phyloP scores from a whole-genome alignment of 2,329 filamentous ascomycete species.

The Biscogniauxia marginata region DNA sequence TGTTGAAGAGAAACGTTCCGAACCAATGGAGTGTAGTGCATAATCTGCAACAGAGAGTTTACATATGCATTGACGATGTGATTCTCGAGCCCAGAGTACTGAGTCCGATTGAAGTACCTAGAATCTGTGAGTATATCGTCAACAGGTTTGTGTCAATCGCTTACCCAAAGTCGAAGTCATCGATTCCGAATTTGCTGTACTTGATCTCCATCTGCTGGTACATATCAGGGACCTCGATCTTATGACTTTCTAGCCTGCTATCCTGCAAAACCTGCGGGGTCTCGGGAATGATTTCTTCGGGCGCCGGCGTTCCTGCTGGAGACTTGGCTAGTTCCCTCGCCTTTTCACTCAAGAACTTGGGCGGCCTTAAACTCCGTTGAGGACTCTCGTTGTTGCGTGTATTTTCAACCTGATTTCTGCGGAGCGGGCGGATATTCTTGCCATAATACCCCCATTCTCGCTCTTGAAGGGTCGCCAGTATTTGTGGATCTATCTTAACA shows the following conservation, averaged over 20 bases:
- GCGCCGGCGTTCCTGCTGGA: slow-evolving; percentile 38
- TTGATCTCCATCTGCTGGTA: slow-evolving; percentile 97
- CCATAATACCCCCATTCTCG: slow-evolving; percentile 77
- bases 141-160: slow-evolving; percentile 27
- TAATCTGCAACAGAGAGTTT: slow-evolving; percentile 85
- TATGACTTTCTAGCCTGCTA: slow-evolving; percentile 68
- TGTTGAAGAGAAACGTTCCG: slow-evolving; percentile 88
- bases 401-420: slow-evolving; percentile 81
- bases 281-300: slow-evolving; percentile 51
- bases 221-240: slow-evolving; percentile 80
- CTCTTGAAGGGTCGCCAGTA: slow-evolving; percentile 66
- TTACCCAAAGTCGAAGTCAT: slow-evolving; percentile 95
- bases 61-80: slow-evolving; percentile 97
- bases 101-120: slow-evolving; percentile 92
- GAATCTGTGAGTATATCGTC: not conserved
- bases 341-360: slow-evolving; percentile 94
- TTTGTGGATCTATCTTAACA: slow-evolving; percentile 67
- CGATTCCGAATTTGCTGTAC: slow-evolving; percentile 98
- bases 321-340: slow-evolving; percentile 64
- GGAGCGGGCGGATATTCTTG: slow-evolving; percentile 68
- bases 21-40: slow-evolving; percentile 85
- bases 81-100: slow-evolving; percentile 88
- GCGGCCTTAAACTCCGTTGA: slow-evolving; percentile 66
- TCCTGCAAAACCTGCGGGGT: slow-evolving; percentile 65
- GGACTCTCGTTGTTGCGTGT: slow-evolving; percentile 63